phyloP scores from a whole-genome alignment of 371 early-diverging fungal genomes.

The Apophysomyces elegans region DNA sequence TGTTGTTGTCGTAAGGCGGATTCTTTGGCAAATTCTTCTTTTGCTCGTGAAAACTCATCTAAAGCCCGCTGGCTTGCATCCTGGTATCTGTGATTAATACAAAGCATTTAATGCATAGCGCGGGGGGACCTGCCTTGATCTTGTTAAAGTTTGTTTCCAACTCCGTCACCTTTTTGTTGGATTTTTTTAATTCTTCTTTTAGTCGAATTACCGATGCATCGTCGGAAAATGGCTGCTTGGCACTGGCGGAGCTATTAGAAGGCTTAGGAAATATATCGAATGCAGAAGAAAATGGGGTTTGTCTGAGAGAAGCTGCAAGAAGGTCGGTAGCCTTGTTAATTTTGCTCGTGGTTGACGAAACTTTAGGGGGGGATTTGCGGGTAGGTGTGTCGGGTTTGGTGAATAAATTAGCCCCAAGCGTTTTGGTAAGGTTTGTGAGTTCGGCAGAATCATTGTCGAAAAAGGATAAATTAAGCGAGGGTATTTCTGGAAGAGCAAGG shows the following conservation, averaged over 20 bases:
- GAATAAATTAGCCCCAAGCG: constrained; percentile 37
- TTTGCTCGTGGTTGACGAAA: constrained; percentile 18
- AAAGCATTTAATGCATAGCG: not conserved
- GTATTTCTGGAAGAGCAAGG: constrained; percentile 16
- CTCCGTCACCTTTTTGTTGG: constrained; percentile 28
- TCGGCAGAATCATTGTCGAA: constrained; percentile 48
- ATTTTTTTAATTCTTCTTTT: constrained; percentile 30
- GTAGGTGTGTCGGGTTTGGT: not conserved
- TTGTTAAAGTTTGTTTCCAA: constrained; percentile 37
- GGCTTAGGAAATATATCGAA: constrained; percentile 26
- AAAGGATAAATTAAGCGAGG: constrained; percentile 35
- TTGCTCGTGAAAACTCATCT: constrained; percentile 45
- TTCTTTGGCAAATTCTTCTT: constrained; percentile 50
- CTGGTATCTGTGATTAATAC: constrained; percentile 14
- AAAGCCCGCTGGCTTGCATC: constrained; percentile 43
- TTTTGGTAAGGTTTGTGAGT: constrained; percentile 39
- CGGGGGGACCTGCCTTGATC: constrained; percentile 31
- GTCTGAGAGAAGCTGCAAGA: constrained; percentile 15
- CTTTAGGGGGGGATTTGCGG: constrained; percentile 7
- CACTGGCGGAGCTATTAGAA: constrained; percentile 18
- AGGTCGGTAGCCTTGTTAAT: constrained; percentile 26
- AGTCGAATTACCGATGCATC: constrained; percentile 21
- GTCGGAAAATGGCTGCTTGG: constrained; percentile 12
- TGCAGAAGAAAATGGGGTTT: constrained; percentile 10
- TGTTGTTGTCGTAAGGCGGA: constrained; percentile 36